phyloP scores from a whole-genome alignment of 352 stramenopile genomes.

The Peronosclerospora sorghi region DNA sequence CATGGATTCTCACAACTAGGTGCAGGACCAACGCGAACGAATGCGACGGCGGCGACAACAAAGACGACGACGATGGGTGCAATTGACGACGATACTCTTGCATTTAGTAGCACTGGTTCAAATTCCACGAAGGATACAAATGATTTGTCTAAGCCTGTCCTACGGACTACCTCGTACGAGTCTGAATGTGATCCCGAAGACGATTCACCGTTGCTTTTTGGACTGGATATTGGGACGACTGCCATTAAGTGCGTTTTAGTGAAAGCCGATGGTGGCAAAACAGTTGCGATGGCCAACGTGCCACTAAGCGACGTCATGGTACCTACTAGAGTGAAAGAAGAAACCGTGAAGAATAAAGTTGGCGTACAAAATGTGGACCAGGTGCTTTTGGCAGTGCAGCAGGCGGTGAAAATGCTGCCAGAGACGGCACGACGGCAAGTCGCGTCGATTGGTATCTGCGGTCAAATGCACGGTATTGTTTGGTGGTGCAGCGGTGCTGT shows the following conservation, averaged over 20 bases:
- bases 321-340: slow-evolving; percentile 1
- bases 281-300: slow-evolving; percentile 26
- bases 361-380: slow-evolving; percentile 40
- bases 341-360: slow-evolving; percentile 6
- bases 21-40: background rate
- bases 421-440: slow-evolving; percentile 13
- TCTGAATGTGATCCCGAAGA: slow-evolving; percentile 6
- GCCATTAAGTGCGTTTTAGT: slow-evolving; percentile 67
- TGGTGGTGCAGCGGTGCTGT: slow-evolving; percentile 60
- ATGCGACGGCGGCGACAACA: background rate
- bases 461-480: slow-evolving; percentile 82
- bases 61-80: background rate
- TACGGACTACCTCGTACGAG: slow-evolving; percentile 1
- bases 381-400: slow-evolving; percentile 33
- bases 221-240: slow-evolving; percentile 67
- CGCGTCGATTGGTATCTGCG: slow-evolving; percentile 51
- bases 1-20: slow-evolving; percentile 18
- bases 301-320: slow-evolving; percentile 25
- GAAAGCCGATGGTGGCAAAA: slow-evolving; percentile 9
- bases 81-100: background rate
- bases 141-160: background rate
- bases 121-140: background rate
- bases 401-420: slow-evolving; percentile 24
- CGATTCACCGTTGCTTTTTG: slow-evolving; percentile 26
- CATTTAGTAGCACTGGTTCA: background rate